These are phyloP conservation scores for Anastatica hierochuntica DNA, from an alignment of 345 rosid genomes.

Conservation along the genomic window DNA sequence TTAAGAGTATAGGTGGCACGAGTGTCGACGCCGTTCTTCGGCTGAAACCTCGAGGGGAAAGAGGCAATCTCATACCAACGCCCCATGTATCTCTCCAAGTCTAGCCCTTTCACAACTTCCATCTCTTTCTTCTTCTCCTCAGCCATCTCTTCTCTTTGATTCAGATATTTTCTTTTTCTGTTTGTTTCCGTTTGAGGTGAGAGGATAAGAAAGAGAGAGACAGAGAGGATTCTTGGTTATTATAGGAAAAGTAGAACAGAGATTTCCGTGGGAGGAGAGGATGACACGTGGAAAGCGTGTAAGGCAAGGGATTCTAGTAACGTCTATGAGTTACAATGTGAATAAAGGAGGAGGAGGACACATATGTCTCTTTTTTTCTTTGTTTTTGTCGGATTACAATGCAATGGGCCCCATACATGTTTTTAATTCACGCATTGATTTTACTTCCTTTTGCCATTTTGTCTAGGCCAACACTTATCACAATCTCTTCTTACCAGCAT, in stretches of 20 bases:
- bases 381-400: not conserved
- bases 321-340: slow-evolving; percentile 6
- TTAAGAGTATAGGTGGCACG: slow-evolving; percentile 74
- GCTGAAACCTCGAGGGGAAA: slow-evolving; percentile 75
- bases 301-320: slow-evolving; percentile 16
- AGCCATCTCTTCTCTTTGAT: slow-evolving; percentile 26
- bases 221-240: not conserved
- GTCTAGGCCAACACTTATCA: too few relatives aligned
- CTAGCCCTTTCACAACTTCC: slow-evolving; percentile 65
- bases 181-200: not conserved
- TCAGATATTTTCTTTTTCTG: slow-evolving; percentile 14
- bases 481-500: too few relatives aligned
- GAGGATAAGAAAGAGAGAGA: slow-evolving; percentile 8
- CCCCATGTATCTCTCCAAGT: slow-evolving; percentile 71
- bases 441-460: too few relatives aligned
- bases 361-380: slow-evolving; percentile 1
- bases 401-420: not conserved
- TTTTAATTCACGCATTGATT: too few relatives aligned
- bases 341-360: not conserved
- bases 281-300: slow-evolving; percentile 25
- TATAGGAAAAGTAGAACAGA: not conserved
- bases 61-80: slow-evolving; percentile 94
- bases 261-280: slow-evolving; percentile 22
- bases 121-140: slow-evolving; percentile 39
- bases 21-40: slow-evolving; percentile 59